Base-by-base conservation (phyloP, 805 yeast genomes). In the Barnettozyma populi region DNA sequence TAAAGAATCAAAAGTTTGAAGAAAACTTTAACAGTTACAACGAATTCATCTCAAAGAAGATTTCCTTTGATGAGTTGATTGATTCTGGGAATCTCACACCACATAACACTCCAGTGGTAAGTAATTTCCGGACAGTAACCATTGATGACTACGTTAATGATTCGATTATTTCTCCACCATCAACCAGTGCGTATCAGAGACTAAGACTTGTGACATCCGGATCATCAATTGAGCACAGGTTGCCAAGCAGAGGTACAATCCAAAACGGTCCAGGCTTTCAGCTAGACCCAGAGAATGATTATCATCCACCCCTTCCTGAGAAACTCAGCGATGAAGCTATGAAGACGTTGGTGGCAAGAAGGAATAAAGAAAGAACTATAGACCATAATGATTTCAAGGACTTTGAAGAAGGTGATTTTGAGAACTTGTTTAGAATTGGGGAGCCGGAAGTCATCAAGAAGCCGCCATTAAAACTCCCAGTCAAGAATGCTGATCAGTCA, bases 191-290 rank as follows among this genome's bases (percentile, higher is more conserved):
- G 9, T 18, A 39, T 27, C 42, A 16, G 36, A 18, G 53, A 1
- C 37, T 55, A 16, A 47, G 46, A 23, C 52, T 51, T 34, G 37
- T 52, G 9, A 54, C 56, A n/a, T 44, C 55, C 6, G 56, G 55
- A 14, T 53, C 56, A 20, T 48, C 58, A 2, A 24, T 47, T 35
- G 53, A 41, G 19, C 25, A 18, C 1, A 41, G 39, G 32, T 32
- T 23, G n/a, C 7, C 16, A 9, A 42, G 39, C 21, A 41, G 42
- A 25, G 20, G 32, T 10, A 18, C 34, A n/a, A n/a, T 23, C 18
- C 7, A 20, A 10, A 37, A 20, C 13, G 25, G 9, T 7, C 24
- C n/a, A 21, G 18, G 24, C 7, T 5, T 20, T 16, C 24, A 37
- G 16, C 13, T 9, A 37, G 16, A 19, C 7, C 7, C 39, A 23